Evolutionary conservation across 139 green algal species (phyloP).

Genomic region (Nannochloris sp.): DNA sequence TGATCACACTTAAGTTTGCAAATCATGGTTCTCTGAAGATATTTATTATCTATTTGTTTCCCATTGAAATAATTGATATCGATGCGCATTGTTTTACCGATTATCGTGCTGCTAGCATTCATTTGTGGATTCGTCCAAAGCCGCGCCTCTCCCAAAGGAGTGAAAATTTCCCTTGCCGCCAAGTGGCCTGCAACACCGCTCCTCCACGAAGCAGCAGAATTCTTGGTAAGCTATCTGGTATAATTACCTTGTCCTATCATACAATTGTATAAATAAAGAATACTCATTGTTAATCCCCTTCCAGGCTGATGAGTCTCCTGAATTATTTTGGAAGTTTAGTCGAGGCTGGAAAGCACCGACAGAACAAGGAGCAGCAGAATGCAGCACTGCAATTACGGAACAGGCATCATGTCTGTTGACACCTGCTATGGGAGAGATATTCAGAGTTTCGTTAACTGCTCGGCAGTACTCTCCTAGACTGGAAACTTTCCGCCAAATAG

Average conservation of each 20-base stretch:
- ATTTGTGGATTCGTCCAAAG: neutral
- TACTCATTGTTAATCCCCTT: neutral
- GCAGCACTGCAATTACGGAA: neutral
- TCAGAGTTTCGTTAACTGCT: slow-evolving; percentile 44
- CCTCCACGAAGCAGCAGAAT: slow-evolving; percentile 64
- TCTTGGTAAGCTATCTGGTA: slow-evolving; percentile 45
- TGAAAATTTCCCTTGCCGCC: slow-evolving; percentile 41
- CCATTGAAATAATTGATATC: neutral
- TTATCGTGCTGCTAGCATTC: neutral
- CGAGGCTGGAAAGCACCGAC: neutral
- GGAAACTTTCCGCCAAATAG: slow-evolving; percentile 52
- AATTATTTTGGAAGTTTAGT: slow-evolving; percentile 41
- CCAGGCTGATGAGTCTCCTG: slow-evolving; percentile 40
- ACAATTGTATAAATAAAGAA: neutral
- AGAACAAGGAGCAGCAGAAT: neutral
- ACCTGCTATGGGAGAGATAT: slow-evolving; percentile 17
- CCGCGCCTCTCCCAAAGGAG: slow-evolving; percentile 7
- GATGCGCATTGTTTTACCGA: neutral
- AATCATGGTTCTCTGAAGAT: too few relatives aligned
- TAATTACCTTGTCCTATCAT: neutral
- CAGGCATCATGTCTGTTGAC: neutral
- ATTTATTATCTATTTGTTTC: too few relatives aligned
- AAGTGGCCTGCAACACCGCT: slow-evolving; percentile 54
- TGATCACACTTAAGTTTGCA: too few relatives aligned
- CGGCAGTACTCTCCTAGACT: slow-evolving; percentile 68